Evolutionary conservation across 257 asterid species (phyloP).

Genomic region (Salvia miltiorrhiza): DNA sequence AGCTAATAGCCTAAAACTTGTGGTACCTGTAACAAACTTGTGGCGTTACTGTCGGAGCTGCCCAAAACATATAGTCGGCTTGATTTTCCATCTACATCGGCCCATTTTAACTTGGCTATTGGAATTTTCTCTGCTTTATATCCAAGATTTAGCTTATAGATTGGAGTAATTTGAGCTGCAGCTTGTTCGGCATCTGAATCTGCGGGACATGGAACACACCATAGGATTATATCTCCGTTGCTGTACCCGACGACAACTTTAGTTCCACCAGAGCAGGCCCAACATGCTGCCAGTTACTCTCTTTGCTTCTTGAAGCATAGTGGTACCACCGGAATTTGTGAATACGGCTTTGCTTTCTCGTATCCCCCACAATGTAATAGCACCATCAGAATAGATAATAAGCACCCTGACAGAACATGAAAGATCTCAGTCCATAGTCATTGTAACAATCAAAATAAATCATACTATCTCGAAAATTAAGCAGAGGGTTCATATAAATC

Average conservation of each 20-base stretch:
- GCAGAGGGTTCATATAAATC: too few species aligned
- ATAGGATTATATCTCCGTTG: constrained; percentile 75
- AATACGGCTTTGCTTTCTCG: constrained; percentile 62
- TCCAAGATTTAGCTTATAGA: constrained; percentile 79
- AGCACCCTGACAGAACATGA: constrained; percentile 53
- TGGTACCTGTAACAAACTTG: constrained; percentile 69
- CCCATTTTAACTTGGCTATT: constrained; percentile 68
- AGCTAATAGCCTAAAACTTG: background rate
- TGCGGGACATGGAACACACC: constrained; percentile 59
- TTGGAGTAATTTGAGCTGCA: constrained; percentile 46
- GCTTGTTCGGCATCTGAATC: constrained; percentile 35
- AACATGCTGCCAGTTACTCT: constrained; percentile 86
- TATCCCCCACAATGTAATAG: constrained; percentile 68
- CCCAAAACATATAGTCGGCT: constrained; percentile 80
- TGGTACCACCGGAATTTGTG: constrained; percentile 40
- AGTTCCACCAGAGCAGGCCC: constrained; percentile 83
- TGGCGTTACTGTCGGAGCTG: constrained; percentile 47
- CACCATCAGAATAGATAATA: constrained; percentile 64
- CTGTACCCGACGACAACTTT: constrained; percentile 80
- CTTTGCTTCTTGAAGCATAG: constrained; percentile 61
- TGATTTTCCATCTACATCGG: constrained; percentile 69
- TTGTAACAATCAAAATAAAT: too few species aligned
- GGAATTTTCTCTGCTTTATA: constrained; percentile 81
- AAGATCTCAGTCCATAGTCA: background rate
- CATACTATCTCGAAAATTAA: too few species aligned